These are phyloP conservation scores for Aspergillus aculeatus DNA, from an alignment of 2,329 filamentous ascomycete species.

Conservation along the genomic window DNA sequence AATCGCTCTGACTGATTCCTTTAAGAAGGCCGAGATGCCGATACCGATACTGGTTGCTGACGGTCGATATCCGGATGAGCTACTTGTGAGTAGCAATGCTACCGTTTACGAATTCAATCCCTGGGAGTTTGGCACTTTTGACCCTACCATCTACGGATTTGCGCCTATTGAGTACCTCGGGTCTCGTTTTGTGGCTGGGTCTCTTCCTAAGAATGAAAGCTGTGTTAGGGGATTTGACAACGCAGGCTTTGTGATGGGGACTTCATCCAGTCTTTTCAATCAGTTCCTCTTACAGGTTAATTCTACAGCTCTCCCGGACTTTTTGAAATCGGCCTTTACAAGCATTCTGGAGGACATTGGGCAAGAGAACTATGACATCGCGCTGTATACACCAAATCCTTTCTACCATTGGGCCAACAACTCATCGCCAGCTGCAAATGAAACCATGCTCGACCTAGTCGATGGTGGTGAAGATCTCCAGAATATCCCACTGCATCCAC, in stretches of 20 bases:
- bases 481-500: slow-evolving; percentile 72
- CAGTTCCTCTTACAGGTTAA: slow-evolving; percentile 67
- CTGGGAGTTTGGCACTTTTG: slow-evolving; percentile 72
- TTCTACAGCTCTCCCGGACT: slow-evolving; percentile 45
- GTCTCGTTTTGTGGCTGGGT: slow-evolving; percentile 67
- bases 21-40: slow-evolving; percentile 61
- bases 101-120: slow-evolving; percentile 75
- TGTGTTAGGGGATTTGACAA: slow-evolving; percentile 81
- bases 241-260: slow-evolving; percentile 77
- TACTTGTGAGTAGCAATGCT: slow-evolving; percentile 64
- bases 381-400: slow-evolving; percentile 70
- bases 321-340: slow-evolving; percentile 54
- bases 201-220: slow-evolving; percentile 52
- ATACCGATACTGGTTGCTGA: slow-evolving; percentile 71
- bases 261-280: slow-evolving; percentile 81
- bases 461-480: slow-evolving; percentile 74
- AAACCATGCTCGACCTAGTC: slow-evolving; percentile 62
- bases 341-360: slow-evolving; percentile 57
- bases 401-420: slow-evolving; percentile 64
- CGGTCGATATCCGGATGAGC: slow-evolving; percentile 60
- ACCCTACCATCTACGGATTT: slow-evolving; percentile 69
- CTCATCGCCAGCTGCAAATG: slow-evolving; percentile 57
- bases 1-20: slow-evolving; percentile 60
- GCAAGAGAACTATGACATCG: slow-evolving; percentile 65
- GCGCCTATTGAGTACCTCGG: slow-evolving; percentile 68